phyloP scores from a whole-genome alignment of 2,329 filamentous ascomycete species.

The Ophiosphaerella korrae region DNA sequence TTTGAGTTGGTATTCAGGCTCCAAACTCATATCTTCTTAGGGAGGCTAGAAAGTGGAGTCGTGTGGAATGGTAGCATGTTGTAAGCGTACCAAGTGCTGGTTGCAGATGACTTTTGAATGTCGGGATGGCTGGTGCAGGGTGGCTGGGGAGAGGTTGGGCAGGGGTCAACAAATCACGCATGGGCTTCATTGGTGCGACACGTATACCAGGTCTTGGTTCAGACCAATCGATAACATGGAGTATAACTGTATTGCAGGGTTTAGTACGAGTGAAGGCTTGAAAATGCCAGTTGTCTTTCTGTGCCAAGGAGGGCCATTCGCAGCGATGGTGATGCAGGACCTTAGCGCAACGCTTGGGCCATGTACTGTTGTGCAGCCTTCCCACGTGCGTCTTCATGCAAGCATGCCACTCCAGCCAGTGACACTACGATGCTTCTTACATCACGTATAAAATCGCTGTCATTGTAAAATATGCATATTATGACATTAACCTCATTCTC shows the following conservation, averaged over 20 bases:
- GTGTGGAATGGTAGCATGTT: slow-evolving; percentile 36
- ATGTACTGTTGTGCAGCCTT: too few species aligned
- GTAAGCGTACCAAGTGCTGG: slow-evolving; percentile 12
- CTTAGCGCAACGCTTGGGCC: neutral
- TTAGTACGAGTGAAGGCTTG: neutral
- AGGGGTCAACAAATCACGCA: slow-evolving; percentile 29
- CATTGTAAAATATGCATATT: too few species aligned
- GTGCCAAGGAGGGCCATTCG: neutral
- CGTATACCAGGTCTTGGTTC: slow-evolving; percentile 5
- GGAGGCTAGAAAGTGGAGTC: slow-evolving; percentile 34
- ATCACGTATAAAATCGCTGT: too few species aligned
- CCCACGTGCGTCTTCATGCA: too few species aligned
- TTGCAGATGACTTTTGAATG: slow-evolving; percentile 30
- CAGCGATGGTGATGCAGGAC: neutral
- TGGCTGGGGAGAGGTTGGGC: slow-evolving; percentile 39
- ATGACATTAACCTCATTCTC: too few species aligned
- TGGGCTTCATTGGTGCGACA: slow-evolving; percentile 28
- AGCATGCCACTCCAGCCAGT: too few species aligned
- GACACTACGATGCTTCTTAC: too few species aligned
- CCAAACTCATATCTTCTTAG: slow-evolving; percentile 44
- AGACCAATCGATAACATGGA: neutral
- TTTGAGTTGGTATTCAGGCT: slow-evolving; percentile 46
- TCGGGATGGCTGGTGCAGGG: slow-evolving; percentile 33
- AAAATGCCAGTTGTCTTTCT: neutral
- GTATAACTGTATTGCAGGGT: neutral